Base-by-base conservation (phyloP, 208 protist species). In the Porcisia hertigi region DNA sequence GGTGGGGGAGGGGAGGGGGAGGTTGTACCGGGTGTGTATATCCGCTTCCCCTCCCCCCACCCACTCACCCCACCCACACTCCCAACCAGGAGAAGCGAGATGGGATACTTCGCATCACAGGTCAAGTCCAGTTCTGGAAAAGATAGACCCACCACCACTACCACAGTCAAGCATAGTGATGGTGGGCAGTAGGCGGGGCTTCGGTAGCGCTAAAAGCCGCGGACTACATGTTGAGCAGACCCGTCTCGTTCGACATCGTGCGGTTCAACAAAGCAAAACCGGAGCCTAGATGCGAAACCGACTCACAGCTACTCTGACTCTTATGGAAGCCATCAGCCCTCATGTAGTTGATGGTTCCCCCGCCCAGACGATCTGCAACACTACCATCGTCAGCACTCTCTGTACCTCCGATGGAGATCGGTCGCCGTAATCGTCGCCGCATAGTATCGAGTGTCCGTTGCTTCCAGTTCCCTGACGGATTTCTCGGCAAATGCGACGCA, bases 401-500 rank as follows among this genome's bases (percentile, higher is more conserved):
- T 47, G 30, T 11, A 5, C 59, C 6, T 14, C 72, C 47, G 8
- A 23, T 45, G 25, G 59, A 36, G 14, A 39, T 6, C 18, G 54
- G 55, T 25, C 43, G 58, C 39, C 25, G 70, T 43, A 75, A 55
- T 18, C 70, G 70, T 16, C 57, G 54, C 45, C 55, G 52, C 70
- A 75, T 75, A 23, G 58, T 60, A 1, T 39, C 54, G 1, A 75
- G 39, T 18, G 70, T 54, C 57, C 52, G 36, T 20, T 0, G 0
- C 36, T 14, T 16, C 11, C 55, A 20, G 5, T 39, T 55, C 25
- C 2, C 47, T 30, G 12, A 4, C 30, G 23, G 9, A 5, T 23
- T n/a, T 12, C 25, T 41, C 25, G 54, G 12, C 2, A 49, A 20
- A 41, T 23, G 45, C 9, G 45, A 9, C 45, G 3, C 45, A 49